Evolutionary conservation across 2,329 filamentous ascomycete species (phyloP), one percentile per base, ranked within the genome.

Genomic region (Talaromyces albobiverticillius): DNA sequence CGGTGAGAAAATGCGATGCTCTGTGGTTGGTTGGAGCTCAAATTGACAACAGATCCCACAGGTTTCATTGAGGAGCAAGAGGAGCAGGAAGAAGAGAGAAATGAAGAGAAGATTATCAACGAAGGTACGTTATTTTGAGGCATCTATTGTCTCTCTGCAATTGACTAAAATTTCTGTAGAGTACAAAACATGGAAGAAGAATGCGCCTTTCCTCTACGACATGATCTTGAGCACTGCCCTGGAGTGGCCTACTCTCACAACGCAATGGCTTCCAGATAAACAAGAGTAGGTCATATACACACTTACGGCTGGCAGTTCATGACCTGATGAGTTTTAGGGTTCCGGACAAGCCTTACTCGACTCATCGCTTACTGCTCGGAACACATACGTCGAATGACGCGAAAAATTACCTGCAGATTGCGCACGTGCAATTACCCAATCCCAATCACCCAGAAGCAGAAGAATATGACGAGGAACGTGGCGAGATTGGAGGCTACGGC

Each of bases 131-230:
- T 9, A 29, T 46, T 34, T 9, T 48, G 14, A 22, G 14, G 4
- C 20, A 7, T 31, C n/a, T 49, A 22, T 13, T 3, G 10, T 10
- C 14, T 7, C 25, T 38, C n/a, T 14, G n/a, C 25, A 29, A 49
- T 46, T 54, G 42, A 57, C 50, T 23, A 22, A 29, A 29, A 29
- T 10, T 10, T 41, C 9, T 40, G 32, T 64, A 91, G 94, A 99
- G 72, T 99, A 99, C 83, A 99, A 99, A 74, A 96, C 93, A 61
- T 99, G 94, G 94, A 99, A 99, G 82, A 99, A 99, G 80, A 99
- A 99, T 75, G 90, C 89, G 61, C 92, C 94, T 3, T 97, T 97
- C 69, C 87, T 99, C 64, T 99, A 99, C 73, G 94, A 99, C 71
- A 90, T 96, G 85, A 94, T 99, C 61, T 81, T 97, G 60, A 92